phyloP scores from a whole-genome alignment of 495 filamentous ascomycete species.

The Articulospora tetracladia region DNA sequence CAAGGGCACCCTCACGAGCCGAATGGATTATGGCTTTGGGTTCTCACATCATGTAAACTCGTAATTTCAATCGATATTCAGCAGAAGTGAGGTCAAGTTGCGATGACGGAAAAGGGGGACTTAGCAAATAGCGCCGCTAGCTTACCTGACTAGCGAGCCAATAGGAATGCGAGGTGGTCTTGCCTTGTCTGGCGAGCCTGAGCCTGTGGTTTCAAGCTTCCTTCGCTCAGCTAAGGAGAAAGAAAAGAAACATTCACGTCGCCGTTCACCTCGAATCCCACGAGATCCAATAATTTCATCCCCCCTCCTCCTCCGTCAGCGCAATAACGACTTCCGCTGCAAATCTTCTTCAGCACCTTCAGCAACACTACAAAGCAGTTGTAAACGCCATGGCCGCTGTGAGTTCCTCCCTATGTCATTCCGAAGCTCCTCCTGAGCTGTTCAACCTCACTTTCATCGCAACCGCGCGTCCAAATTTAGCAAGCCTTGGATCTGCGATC shows the following conservation, averaged over 20 bases:
- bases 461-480: neutral
- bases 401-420: neutral
- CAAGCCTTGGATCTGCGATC: neutral
- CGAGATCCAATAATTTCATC: constrained; percentile 1
- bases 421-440: neutral
- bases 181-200: neutral
- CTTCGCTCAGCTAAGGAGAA: constrained; percentile 22
- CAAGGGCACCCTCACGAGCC: no score
- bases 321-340: constrained; percentile 11
- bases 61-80: no score
- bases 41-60: no score
- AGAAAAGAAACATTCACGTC: constrained; percentile 19
- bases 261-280: constrained; percentile 15
- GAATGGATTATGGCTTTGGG: no score
- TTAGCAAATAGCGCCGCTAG: neutral
- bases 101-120: neutral
- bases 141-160: constrained; percentile 14
- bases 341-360: neutral
- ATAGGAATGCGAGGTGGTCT: neutral
- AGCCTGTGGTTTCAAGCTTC: constrained; percentile 19
- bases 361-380: neutral
- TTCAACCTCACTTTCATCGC: neutral
- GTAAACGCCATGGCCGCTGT: neutral
- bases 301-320: constrained; percentile 10
- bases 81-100: no score